Base-by-base conservation (phyloP, 257 asterid species). In the Nicotiana undulata region DNA sequence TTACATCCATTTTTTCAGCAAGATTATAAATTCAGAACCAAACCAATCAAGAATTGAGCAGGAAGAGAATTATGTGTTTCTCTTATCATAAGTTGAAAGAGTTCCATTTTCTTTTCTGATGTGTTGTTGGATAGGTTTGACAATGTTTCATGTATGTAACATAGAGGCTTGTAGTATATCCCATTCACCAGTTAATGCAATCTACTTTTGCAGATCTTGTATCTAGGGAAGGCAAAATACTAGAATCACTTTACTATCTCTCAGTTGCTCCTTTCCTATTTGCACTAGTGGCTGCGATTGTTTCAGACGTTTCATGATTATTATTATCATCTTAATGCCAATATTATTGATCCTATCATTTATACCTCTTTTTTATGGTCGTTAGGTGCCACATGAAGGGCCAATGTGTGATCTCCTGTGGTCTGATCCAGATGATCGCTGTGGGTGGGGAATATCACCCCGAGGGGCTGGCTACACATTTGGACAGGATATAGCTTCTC, bases 381-480 rank as follows among this genome's bases (percentile, higher is more conserved):
- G 68, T 67, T 82, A 95, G 98, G 98, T 95, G 53, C 98, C 98
- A 65, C 97, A 95, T 46, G 98, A 95, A 90, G 98, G 98, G 59
- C 98, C 98, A 11, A 95, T 95, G 98, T 95, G 98, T n/a, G 98
- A 95, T 85, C 95, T 95, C 60, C 88, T 95, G 80, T 95, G 98
- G 98, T 95, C 98, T 18, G 98, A 95, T 81, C 98, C 98, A 1
- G 98, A 95, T 82, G 98, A 93, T 80, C 94, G 98, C 17, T 95
- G 98, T 80, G 98, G 98, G 5, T 93, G 98, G 98, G 98, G 98
- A 26, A 95, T 95, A 85, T 95, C 98, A n/a, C 98, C 98, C 3
- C 93, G 98, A 40, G 98, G 98, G 60, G 98, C 97, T 81, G 98
- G 98, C 56, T 95, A 93, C 90, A 95, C 98, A 66, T 95, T 95